These are phyloP conservation scores for Carex kokanica DNA, from an alignment of 176 grass and related monocot species.

Conservation along the genomic window DNA sequence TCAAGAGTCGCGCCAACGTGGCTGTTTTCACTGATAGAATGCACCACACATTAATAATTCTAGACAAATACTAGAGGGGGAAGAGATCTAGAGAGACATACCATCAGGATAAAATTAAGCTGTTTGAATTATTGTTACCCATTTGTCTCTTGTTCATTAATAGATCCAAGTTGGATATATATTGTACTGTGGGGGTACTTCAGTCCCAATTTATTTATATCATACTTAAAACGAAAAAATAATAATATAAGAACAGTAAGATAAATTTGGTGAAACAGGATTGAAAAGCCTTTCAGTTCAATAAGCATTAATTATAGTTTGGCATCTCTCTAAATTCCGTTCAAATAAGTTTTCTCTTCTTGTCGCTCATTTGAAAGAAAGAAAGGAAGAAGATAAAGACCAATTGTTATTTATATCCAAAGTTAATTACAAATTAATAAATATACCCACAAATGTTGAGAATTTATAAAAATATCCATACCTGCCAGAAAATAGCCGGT, in stretches of 20 bases:
- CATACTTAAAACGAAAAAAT: not conserved
- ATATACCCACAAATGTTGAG: too few relatives aligned
- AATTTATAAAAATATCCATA: too few relatives aligned
- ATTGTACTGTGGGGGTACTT: constrained; percentile 6
- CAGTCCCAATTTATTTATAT: not conserved
- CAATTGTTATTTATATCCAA: too few relatives aligned
- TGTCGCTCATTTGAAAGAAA: too few relatives aligned
- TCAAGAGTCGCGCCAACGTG: constrained; percentile 7
- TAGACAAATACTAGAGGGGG: constrained; percentile 8
- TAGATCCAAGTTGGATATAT: constrained; percentile 20
- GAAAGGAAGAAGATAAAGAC: too few relatives aligned
- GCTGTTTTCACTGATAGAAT: constrained; percentile 21
- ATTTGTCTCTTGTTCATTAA: constrained; percentile 17
- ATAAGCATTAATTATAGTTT: not conserved
- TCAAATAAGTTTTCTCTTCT: not conserved
- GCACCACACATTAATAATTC: constrained; percentile 3
- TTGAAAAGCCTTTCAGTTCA: not conserved
- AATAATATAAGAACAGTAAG: not conserved
- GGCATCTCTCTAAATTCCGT: not conserved
- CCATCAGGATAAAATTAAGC: not conserved
- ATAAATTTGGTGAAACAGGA: not conserved
- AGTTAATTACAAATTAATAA: too few relatives aligned
- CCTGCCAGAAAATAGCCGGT: too few relatives aligned
- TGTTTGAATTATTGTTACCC: constrained; percentile 16
- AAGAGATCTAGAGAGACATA: not conserved